These are phyloP conservation scores for Trichoderma brevicompactum DNA, from an alignment of 2,329 filamentous ascomycete genomes.

Conservation along the genomic window DNA sequence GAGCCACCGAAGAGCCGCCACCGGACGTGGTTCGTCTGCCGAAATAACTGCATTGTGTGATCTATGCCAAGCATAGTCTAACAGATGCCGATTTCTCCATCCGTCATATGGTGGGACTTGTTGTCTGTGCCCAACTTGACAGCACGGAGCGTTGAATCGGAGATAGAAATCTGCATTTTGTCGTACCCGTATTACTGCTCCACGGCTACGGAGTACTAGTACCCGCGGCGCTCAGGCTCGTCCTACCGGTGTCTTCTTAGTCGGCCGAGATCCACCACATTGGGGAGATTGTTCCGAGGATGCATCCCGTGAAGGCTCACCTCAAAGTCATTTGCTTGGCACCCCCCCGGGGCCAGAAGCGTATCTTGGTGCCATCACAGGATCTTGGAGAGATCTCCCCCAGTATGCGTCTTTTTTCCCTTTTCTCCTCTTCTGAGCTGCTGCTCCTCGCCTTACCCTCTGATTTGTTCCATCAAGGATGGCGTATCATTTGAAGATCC, in stretches of 20 bases:
- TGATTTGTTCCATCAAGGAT: not conserved
- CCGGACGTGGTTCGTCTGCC: not conserved
- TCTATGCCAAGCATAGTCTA: not conserved
- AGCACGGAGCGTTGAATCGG: conserved; percentile 4
- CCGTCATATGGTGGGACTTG: conserved; percentile 5
- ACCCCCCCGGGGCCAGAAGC: not conserved
- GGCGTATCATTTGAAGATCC: not conserved
- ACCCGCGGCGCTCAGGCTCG: not conserved
- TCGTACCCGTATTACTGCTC: not conserved
- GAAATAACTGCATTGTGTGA: not conserved
- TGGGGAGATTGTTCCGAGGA: not conserved
- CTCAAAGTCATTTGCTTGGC: not conserved
- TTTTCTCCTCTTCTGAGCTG: not conserved
- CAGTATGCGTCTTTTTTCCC: not conserved
- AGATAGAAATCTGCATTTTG: conserved; percentile 9
- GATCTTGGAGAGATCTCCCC: conserved; percentile 7
- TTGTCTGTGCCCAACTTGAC: conserved; percentile 5
- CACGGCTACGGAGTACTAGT: not conserved
- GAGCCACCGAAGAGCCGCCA: conserved; percentile 3
- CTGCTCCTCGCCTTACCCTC: not conserved
- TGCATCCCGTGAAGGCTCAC: not conserved
- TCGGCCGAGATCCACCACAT: conserved; percentile 3
- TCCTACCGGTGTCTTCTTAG: not conserved
- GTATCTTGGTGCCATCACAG: not conserved
- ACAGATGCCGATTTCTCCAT: not conserved